These are phyloP conservation scores for Cladosporium velox DNA, from an alignment of 2,329 filamentous ascomycete genomes.

Conservation along the genomic window DNA sequence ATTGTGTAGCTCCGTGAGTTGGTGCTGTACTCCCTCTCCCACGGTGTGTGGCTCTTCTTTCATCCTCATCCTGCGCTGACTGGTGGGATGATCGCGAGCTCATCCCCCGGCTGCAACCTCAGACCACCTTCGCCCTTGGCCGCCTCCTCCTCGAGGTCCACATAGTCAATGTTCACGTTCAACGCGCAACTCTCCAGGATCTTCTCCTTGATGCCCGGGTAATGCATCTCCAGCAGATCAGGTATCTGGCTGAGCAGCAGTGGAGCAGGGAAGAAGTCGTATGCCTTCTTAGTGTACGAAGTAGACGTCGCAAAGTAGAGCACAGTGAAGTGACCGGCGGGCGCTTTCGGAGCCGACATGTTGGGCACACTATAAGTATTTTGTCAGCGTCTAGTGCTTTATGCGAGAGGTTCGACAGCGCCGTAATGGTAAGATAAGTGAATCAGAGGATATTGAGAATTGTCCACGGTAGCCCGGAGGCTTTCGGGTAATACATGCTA, in stretches of 20 bases:
- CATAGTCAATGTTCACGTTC: conserved; percentile 79
- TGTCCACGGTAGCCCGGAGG: conserved; percentile 16
- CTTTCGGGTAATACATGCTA: conserved; percentile 24
- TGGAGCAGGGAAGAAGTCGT: conserved; percentile 67
- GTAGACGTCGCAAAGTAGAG: conserved; percentile 80
- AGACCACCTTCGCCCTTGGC: conserved; percentile 44
- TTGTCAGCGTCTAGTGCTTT: not conserved
- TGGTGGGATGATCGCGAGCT: conserved; percentile 84
- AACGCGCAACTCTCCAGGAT: conserved; percentile 73
- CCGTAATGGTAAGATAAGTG: not conserved
- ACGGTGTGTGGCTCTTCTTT: not conserved
- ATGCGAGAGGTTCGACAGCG: not conserved
- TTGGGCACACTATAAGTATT: not conserved
- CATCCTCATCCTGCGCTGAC: conserved; percentile 74
- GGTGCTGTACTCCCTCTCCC: not conserved
- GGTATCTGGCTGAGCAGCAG: conserved; percentile 65
- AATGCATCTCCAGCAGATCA: conserved; percentile 65
- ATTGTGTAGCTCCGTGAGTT: not conserved
- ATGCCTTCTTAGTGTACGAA: conserved; percentile 68
- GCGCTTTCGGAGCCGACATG: conserved; percentile 37
- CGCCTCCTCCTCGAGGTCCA: conserved; percentile 62
- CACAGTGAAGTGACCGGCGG: conserved; percentile 70
- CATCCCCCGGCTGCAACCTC: conserved; percentile 71
- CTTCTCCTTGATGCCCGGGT: conserved; percentile 68
- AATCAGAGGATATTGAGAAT: conserved; percentile 14